Base-by-base conservation (phyloP, 345 rosid genomes). In the Passiflora organensis region DNA sequence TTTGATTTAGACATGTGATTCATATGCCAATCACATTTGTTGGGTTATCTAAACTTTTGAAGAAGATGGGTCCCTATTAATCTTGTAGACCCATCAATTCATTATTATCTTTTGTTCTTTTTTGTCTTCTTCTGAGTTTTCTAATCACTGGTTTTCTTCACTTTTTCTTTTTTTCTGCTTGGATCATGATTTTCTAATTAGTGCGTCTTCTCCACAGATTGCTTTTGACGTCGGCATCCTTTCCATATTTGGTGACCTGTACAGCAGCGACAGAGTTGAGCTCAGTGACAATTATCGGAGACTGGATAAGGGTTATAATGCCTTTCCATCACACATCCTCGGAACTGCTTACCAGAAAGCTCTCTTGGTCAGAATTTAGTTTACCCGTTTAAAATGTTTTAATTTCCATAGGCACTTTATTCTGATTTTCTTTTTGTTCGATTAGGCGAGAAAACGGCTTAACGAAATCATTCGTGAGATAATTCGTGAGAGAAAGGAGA, bases 151-250 rank as follows among this genome's bases (percentile, higher is more conserved):
- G 21, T 9, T 34, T 13, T 2, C 5, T 10, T 22, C 20, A 6
- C 25, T 22, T 20, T 60, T 32, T 24, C 19, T 2, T 24, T 8
- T 47, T 24, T 3, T 18, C 24, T 47, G 4, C 14, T 47, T 21
- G 6, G 23, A 46, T 20, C 50, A 46, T 21, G 20, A 12, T 25
- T 43, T 25, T 15, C 34, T 55, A 13, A 13, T 14, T 21, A 4
- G 25, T 12, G 15, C 5, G 34, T 5, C 19, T 44, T 17, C 28
- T 18, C 2, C 20, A 15, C 74, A 79, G 81, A 60, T 64, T 54
- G 23, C 79, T 4, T 76, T 79, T 55, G 69, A 73, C 20, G 76
- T 68, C 37, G 84, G 78, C 18, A 63, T 77, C 36, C 56, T 77
- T 38, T 67, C 78, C 2, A 77, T 80, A 37, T 70, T 80, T 45